Base-by-base conservation (phyloP, 2,329 filamentous ascomycete genomes). In the Xylariaceae sp. region DNA sequence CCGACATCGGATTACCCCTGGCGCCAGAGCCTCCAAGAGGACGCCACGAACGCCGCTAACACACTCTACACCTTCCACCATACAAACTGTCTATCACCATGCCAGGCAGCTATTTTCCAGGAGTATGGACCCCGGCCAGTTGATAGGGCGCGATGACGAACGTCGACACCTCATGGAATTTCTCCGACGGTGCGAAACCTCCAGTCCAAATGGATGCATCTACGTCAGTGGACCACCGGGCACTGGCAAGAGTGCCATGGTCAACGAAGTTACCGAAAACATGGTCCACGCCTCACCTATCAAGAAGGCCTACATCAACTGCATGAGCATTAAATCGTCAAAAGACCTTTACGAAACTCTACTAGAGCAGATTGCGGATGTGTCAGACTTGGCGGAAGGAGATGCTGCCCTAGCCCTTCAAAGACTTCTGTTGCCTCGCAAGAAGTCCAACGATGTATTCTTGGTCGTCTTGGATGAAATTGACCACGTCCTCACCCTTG, bases 201-300 rank as follows among this genome's bases (percentile, higher is more conserved):
- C 75, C 13, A 70, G 69, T 9, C 76, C 74, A 3, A 81, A 81
- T 37, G 88, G 89, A 37, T 97, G 90, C 57, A 74, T 95, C 36
- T 98, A 98, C 59, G 83, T 98, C 50, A 96, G 89, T 52, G 92
- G 92, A 0, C 92, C 92, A 3, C 92, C 92, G 2, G 92, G 92
- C 9, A 98, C 92, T 0, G 92, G 92, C 38, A 98, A 98, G 68
- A 97, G 89, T 61, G 92, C 92, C 19, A 83, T 97, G 70, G 80
- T 97, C 46, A 81, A 81, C 47, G 83, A 94, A 58, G 77, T 94
- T 35, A 84, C 84, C 33, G 68, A 77, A 33, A 70, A 78, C 30
- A 64, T 83, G 34, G 66, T 67, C 9, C 58, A 66, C 3, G 66
- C 68, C 23, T 66, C 72, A 12, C 61, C 68, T 3, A 68, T 92